Evolutionary conservation across 257 asterid species (phyloP).

Genomic region (Euphrasia confusa): DNA sequence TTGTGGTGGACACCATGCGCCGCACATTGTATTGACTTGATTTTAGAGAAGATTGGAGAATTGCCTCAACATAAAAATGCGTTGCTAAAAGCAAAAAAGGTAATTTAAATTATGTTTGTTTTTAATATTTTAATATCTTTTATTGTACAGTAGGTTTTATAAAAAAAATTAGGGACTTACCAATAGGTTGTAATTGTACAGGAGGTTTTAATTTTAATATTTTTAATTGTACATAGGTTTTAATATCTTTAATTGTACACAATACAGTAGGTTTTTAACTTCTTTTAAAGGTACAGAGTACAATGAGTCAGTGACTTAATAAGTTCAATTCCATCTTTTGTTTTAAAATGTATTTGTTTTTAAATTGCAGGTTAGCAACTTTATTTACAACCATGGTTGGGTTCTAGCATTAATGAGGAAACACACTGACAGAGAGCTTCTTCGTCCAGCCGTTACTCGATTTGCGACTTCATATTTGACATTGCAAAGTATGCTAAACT

Average conservation of each 20-base stretch:
- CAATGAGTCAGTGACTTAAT: no score
- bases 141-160: no score
- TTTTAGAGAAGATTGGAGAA: background rate
- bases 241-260: no score
- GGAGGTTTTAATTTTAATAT: no score
- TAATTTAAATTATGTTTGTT: background rate
- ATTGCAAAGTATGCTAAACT: background rate
- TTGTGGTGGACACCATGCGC: background rate
- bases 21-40: background rate
- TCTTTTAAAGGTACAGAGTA: no score
- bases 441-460: background rate
- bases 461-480: background rate
- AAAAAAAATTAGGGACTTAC: no score
- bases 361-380: background rate
- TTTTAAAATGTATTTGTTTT: no score
- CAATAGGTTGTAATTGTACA: no score
- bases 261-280: no score
- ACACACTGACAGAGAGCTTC: background rate
- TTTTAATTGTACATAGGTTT: no score
- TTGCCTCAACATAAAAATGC: background rate
- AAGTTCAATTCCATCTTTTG: no score
- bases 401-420: background rate
- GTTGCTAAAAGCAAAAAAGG: background rate
- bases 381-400: background rate
- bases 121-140: no score